phyloP scores from a whole-genome alignment of 2,329 filamentous ascomycete species.

The Penicillium rolfsii region DNA sequence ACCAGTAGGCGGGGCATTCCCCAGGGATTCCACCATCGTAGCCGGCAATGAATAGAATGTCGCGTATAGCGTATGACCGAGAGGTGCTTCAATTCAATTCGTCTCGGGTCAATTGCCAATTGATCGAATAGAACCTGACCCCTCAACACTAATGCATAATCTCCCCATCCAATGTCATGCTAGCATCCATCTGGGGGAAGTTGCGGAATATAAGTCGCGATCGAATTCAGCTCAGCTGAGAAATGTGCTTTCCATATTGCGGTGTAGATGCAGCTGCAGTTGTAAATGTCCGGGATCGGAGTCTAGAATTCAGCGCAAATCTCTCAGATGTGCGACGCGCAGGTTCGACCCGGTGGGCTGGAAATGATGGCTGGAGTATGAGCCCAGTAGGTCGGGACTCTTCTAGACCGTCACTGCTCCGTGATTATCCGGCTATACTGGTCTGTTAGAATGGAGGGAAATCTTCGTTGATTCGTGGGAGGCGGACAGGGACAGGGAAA shows the following conservation, averaged over 20 bases:
- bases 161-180: conserved; percentile 17
- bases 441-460: not conserved
- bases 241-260: conserved; percentile 15
- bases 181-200: conserved; percentile 19
- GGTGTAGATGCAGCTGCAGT: not conserved
- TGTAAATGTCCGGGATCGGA: not conserved
- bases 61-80: conserved; percentile 1
- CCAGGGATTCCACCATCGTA: not conserved
- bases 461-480: not conserved
- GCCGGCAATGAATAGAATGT: not conserved
- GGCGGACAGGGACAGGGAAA: not conserved
- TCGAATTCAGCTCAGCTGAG: conserved; percentile 10
- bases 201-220: conserved; percentile 24
- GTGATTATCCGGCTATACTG: not conserved
- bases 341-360: not conserved
- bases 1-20: conserved; percentile 8
- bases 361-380: conserved; percentile 13
- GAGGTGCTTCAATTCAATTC: too few relatives aligned
- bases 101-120: not conserved
- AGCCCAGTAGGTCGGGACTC: not conserved
- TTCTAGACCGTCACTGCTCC: not conserved
- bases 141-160: not conserved
- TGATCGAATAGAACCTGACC: not conserved
- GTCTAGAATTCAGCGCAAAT: not conserved
- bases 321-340: not conserved